Conservation (phyloP, 208 protist genomes). For the Trypanosoma cruzi region DNA sequence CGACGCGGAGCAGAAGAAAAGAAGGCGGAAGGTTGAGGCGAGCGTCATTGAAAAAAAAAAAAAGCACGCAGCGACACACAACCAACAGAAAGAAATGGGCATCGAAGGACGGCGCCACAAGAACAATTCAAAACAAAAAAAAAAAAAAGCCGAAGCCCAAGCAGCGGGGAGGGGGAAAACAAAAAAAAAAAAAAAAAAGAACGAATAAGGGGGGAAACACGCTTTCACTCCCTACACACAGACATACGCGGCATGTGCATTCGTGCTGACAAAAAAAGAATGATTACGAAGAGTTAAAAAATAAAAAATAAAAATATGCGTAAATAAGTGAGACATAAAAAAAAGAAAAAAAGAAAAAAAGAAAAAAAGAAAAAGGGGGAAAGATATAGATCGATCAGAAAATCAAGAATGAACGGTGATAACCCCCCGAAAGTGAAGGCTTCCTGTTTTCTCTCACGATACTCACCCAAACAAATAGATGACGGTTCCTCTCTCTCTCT, state of each 20-base stretch:
- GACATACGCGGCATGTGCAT: neutral
- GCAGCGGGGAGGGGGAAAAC: too few species aligned
- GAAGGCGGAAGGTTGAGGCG: neutral
- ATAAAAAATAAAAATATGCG: neutral
- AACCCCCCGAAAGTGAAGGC: neutral
- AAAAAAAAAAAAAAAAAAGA: neutral
- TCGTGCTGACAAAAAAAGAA: neutral
- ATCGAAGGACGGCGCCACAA: too few species aligned
- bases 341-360: neutral
- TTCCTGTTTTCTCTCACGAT: neutral
- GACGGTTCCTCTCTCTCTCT: neutral
- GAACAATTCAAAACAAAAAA: too few species aligned
- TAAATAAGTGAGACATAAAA: neutral
- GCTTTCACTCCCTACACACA: neutral
- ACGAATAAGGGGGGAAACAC: neutral
- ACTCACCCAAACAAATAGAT: neutral
- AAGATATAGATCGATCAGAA: neutral
- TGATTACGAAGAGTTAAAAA: neutral
- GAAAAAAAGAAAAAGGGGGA: neutral
- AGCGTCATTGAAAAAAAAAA: neutral
- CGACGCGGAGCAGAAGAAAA: neutral
- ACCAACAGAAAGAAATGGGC: neutral
- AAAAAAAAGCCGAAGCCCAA: too few species aligned
- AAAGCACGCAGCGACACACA: neutral
- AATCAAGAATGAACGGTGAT: neutral